Percentiles rank a stretch among this genome's conserved stretches.
Evolutionary conservation across 805 yeast genomes (phyloP).

Genomic region (Vanderwaltozyma yarrowii): DNA sequence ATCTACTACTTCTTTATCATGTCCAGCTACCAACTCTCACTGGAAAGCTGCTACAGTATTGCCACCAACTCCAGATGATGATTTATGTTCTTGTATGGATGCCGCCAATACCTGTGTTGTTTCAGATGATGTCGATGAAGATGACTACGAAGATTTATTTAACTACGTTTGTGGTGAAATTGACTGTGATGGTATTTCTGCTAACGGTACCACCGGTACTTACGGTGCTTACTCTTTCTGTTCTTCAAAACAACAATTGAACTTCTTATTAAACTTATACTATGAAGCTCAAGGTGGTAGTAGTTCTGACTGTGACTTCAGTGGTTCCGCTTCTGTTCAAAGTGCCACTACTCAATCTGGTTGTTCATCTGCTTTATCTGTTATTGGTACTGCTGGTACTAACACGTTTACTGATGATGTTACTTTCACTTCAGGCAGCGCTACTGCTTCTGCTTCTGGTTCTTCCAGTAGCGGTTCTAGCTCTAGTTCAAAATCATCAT

Average conservation of each 20-base stretch:
- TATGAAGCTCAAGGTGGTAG: slow-evolving; percentile 38
- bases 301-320: slow-evolving; percentile 52
- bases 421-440: slow-evolving; percentile 21
- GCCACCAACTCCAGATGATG: slow-evolving; percentile 71
- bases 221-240: slow-evolving; percentile 74
- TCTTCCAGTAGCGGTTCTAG: slow-evolving; percentile 6
- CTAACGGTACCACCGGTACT: slow-evolving; percentile 52
- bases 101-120: slow-evolving; percentile 52
- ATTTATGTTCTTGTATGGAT: slow-evolving; percentile 54
- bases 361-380: slow-evolving; percentile 46
- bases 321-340: slow-evolving; percentile 53
- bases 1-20: slow-evolving; percentile 38
- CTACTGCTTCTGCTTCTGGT: slow-evolving; percentile 9
- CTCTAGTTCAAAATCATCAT: slow-evolving; percentile 13
- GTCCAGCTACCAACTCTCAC: slow-evolving; percentile 46
- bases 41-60: slow-evolving; percentile 61
- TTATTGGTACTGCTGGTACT: slow-evolving; percentile 64
- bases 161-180: slow-evolving; percentile 45
- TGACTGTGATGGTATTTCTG: slow-evolving; percentile 50
- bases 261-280: slow-evolving; percentile 57
- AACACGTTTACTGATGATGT: slow-evolving; percentile 41
- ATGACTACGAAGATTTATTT: slow-evolving; percentile 53
- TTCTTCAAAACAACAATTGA: slow-evolving; percentile 50
- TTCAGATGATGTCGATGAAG: slow-evolving; percentile 38
- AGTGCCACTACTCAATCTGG: slow-evolving; percentile 39